phyloP scores from a whole-genome alignment of 345 rosid genomes.

The Sapria himalayana region DNA sequence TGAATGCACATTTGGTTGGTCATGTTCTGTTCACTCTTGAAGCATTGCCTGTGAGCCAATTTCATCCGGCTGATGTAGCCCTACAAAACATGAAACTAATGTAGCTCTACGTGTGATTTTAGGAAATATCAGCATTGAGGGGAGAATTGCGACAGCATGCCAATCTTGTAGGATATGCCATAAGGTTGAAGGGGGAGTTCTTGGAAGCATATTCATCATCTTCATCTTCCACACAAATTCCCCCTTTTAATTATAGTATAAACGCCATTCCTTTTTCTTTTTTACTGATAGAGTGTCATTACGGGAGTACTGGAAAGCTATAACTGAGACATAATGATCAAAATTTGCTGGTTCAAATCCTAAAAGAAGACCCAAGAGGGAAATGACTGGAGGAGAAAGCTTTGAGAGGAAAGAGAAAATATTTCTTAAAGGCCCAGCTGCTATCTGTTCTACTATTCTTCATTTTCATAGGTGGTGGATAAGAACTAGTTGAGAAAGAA shows the following conservation, averaged over 20 bases:
- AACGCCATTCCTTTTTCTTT: no score
- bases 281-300: neutral
- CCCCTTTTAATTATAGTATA: no score
- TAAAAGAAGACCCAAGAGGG: conserved; percentile 49
- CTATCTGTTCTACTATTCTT: conserved; percentile 58
- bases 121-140: conserved; percentile 56
- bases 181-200: conserved; percentile 36
- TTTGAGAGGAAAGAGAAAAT: conserved; percentile 54
- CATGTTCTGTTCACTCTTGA: conserved; percentile 54
- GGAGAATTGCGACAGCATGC: conserved; percentile 34
- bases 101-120: conserved; percentile 9
- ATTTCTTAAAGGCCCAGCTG: conserved; percentile 52
- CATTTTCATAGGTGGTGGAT: conserved; percentile 57
- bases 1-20: conserved; percentile 58
- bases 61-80: no score
- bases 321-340: no score
- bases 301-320: no score
- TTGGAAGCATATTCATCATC: conserved; percentile 33
- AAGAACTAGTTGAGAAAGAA: conserved; percentile 31
- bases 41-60: conserved; percentile 69
- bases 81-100: no score
- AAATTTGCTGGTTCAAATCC: conserved; percentile 36
- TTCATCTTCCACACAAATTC: conserved; percentile 24
- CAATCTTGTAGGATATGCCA: conserved; percentile 50
- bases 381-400: conserved; percentile 74